Evolutionary conservation across 2,329 filamentous ascomycete genomes (phyloP).

Genomic region (Didymellaceae sp.): DNA sequence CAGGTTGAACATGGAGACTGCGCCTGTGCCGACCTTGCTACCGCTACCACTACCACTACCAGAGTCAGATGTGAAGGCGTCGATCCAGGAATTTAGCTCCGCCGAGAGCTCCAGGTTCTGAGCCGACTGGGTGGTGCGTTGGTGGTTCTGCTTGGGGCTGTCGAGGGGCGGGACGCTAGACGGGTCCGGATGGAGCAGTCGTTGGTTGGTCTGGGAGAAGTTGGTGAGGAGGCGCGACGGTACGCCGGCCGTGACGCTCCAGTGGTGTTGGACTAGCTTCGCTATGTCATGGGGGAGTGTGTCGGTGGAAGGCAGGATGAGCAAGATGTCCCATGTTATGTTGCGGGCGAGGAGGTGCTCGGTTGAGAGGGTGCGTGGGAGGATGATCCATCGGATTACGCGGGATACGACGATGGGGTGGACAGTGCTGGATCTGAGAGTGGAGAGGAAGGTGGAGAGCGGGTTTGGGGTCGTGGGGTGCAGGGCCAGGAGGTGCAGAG

Average conservation of each 20-base stretch:
- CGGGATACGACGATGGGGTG: conserved; percentile 52
- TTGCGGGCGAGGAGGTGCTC: conserved; percentile 50
- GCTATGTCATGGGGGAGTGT: conserved; percentile 37
- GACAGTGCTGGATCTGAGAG: conserved; percentile 45
- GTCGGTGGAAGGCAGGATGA: conserved; percentile 49
- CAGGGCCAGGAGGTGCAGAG: conserved; percentile 56
- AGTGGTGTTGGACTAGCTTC: conserved; percentile 39
- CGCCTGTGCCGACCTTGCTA: conserved; percentile 41
- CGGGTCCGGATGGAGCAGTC: conserved; percentile 48
- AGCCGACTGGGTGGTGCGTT: conserved; percentile 39
- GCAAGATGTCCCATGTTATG: conserved; percentile 56
- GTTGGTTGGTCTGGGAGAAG: conserved; percentile 48
- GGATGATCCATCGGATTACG: conserved; percentile 59
- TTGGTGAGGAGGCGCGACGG: conserved; percentile 51
- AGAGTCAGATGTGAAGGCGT: conserved; percentile 31
- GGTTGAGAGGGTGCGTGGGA: conserved; percentile 53
- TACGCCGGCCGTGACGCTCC: conserved; percentile 52
- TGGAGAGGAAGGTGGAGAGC: conserved; percentile 48
- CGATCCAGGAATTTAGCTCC: conserved; percentile 60
- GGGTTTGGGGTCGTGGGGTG: conserved; percentile 43
- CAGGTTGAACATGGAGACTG: conserved; percentile 70
- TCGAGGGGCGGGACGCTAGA: conserved; percentile 48
- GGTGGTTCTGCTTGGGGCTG: conserved; percentile 26
- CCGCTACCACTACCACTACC: not conserved
- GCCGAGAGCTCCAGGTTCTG: conserved; percentile 63